These are phyloP conservation scores for Cladosporium sp. DNA, from an alignment of 2,329 filamentous ascomycete genomes.

Conservation along the genomic window DNA sequence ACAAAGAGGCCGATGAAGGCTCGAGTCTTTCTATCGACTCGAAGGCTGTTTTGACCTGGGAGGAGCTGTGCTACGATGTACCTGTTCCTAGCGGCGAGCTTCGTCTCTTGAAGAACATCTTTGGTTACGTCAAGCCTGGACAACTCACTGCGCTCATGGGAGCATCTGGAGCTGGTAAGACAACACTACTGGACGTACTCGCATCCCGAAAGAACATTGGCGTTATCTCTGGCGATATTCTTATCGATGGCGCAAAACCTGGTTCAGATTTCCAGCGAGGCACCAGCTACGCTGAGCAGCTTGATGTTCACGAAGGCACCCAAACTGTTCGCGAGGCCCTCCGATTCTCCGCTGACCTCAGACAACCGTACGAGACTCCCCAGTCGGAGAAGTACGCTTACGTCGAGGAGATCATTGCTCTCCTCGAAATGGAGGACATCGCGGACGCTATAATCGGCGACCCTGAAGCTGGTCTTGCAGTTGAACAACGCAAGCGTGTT, in stretches of 20 bases:
- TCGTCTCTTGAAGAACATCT: conserved; percentile 48
- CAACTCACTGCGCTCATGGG: conserved; percentile 54
- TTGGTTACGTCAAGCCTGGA: conserved; percentile 52
- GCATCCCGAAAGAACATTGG: conserved; percentile 65
- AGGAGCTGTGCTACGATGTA: conserved; percentile 52
- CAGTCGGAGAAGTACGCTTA: conserved; percentile 64
- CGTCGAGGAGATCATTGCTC: conserved; percentile 65
- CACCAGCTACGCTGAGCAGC: conserved; percentile 65
- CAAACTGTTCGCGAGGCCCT: conserved; percentile 66
- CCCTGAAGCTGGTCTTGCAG: conserved; percentile 60
- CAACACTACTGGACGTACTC: conserved; percentile 77
- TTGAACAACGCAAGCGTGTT: conserved; percentile 68
- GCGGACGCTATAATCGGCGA: conserved; percentile 66
- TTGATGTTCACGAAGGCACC: conserved; percentile 64
- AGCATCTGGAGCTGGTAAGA: conserved; percentile 74
- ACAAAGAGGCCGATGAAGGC: conserved; percentile 41
- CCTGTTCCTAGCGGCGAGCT: conserved; percentile 48
- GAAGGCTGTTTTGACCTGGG: conserved; percentile 58
- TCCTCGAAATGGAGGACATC: conserved; percentile 66
- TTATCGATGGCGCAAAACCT: conserved; percentile 57
- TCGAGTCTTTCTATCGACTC: conserved; percentile 54
- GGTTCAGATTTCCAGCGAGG: conserved; percentile 64
- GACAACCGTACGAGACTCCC: conserved; percentile 60
- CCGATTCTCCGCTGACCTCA: conserved; percentile 64
- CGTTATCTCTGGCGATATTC: conserved; percentile 62